Evolutionary conservation across 768 basidiomycete genomes (phyloP), one percentile per base, ranked within the genome.

Genomic region (Boletus edulis): DNA sequence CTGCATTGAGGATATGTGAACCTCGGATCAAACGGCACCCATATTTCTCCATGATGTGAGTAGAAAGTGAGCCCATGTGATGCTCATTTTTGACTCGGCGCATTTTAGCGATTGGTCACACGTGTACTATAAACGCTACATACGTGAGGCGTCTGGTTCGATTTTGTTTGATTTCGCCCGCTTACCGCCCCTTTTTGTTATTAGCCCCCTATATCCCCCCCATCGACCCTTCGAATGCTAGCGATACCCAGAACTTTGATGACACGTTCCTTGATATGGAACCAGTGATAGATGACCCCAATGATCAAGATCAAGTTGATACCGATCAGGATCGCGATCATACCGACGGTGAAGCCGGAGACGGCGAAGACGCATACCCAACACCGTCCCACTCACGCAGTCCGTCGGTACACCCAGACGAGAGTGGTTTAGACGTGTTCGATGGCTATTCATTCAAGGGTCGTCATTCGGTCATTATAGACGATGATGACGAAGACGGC

Each of bases 161-260:
- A 54, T 35, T 44, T 32, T 41, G 27, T 38, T 54, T 45, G 24
- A 53, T 57, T 41, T 51, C 40, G 22, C 52, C 14, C 47, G 29
- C 58, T 57, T 12, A 67, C 62, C 18, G 60, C 51, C 49, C 59
- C 24, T 51, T 43, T 43, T 12, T 27, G 35, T 39, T 24, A 31
- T 49, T 53, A 93, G 91, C 94, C 74, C 92, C 92, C 41, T 94
- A 94, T 79, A 92, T 94, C 66, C 93, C 92, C 15, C 89, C 89
- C 31, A 91, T 94, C 67, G 91, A 95, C 69, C 89, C 91, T 20
- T 83, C 83, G 41, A 92, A 96, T 73, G 94, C 94, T 57, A 86
- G 87, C 64, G 97, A 99, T 81, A 95, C 92, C 61, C 91, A 92
- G 71, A 98, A 98, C 74, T 99, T 98, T 71, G 96, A 98, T 71